Base-by-base conservation (phyloP, 805 yeast species). In the Ogataea ganodermae region DNA sequence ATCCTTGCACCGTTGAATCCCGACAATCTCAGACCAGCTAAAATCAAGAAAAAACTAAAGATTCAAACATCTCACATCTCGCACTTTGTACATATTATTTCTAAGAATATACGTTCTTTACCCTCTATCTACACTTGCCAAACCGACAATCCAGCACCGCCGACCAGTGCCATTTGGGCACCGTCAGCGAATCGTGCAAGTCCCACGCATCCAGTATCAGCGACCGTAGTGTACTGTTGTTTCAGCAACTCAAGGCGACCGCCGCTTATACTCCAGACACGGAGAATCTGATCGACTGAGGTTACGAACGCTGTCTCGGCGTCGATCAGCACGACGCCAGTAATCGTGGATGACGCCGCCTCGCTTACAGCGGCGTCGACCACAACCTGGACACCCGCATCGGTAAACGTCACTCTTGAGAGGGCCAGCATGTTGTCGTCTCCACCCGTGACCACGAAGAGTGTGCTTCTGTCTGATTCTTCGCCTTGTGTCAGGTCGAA, bases 201-300 rank as follows among this genome's bases (percentile, higher is more conserved):
- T 42, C 74, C 88, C 23, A 82, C 66, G 38, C 89, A 82, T 0
- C 96, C 97, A 0, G 97, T 89, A 59, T 92, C 99, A 0, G 97
- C 96, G 28, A 90, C 80, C 0, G 96, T 84, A 1, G 96, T 88
- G 63, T 85, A 87, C 37, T 63, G 63, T 0, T 76, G 70, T 7
- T 74, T 73, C 1, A 63, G 6, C 20, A 74, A 49, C 3, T 38
- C 46, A 23, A 80, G 46, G 14, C 45, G 46, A 2, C 48, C 45
- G 31, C 70, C 64, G n/a, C 58, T 61, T 4, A 72, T 51, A 3
- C 65, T 50, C 97, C 97, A 91, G 4, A 76, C 42, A 45, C 85
- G 73, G 0, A 88, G 70, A 4, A 81, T 72, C 64, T 94, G 99
- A 58, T 94, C 99, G 3, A 89, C 96, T 0, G 96, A 84, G 0